Base-by-base conservation (phyloP, 2,329 filamentous ascomycete genomes). In the Aurifilum marmelostoma region DNA sequence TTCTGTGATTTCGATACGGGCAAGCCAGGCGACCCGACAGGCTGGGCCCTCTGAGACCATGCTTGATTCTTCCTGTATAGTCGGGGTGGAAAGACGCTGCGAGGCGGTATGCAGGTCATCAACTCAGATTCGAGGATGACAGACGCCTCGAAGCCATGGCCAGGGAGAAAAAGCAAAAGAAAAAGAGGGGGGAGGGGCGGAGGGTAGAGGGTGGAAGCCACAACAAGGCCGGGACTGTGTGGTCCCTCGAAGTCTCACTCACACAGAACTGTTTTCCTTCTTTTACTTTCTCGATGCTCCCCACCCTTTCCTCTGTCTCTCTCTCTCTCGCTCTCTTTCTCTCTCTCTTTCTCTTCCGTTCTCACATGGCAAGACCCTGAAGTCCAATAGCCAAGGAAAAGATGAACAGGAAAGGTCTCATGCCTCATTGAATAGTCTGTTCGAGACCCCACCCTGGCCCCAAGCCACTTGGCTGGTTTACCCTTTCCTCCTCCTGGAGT, bases 341-440 rank as follows among this genome's bases (percentile, higher is more conserved):
- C 32, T 16, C 39, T 27, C 47, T 16, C 66, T 37, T 61, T 60
- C 66, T 37, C 11, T 39, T 39, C 58, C 34, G 18, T 69, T 39
- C 64, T 61, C 67, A 54, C 21, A 47, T n/a, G 43, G 43, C 43
- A 47, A 11, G 43, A 47, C 43, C 43, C 18, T 47, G 47, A 62
- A 32, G 59, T 34, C 56, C 61, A 61, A 65, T 65, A 62, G 52
- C 63, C 41, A 47, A 21, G 41, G 21, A 21, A 47, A n/a, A n/a
- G n/a, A 47, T 6, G 7, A 8, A 47, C 2, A 47, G 34, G 8
- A 47, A 9, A 47, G 43, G 43, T 69, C 64, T 67, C 47, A 58
- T 69, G 69, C 69, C 67, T 71, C 67, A 66, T 61, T 56, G 69
- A 66, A 71, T 71, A 69, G 69, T 71, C 37, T 54, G 54, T 67